Percentiles rank a stretch among this genome's conserved stretches.
These are phyloP conservation scores for Clitopilus hobsonii DNA, from an alignment of 768 basidiomycete species.

Conservation along the genomic window DNA sequence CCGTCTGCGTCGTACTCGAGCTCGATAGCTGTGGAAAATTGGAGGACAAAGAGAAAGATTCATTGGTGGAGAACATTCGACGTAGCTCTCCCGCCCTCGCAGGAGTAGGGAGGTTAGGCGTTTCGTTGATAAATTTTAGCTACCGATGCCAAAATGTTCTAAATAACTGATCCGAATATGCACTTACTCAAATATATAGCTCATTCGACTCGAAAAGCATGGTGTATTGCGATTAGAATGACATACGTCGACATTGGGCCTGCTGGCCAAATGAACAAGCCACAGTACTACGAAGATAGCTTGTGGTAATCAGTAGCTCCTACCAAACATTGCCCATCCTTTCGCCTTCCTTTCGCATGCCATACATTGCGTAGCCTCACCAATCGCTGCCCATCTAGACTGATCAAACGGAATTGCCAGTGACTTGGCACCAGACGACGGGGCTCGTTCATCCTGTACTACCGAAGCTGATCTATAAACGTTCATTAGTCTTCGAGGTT, in stretches of 20 bases:
- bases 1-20: neutral
- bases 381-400: slow-evolving; percentile 71
- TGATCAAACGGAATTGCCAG: slow-evolving; percentile 97
- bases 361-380: slow-evolving; percentile 81
- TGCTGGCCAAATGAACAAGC: too few relatives aligned
- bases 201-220: too few relatives aligned
- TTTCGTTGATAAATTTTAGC: neutral
- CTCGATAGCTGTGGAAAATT: neutral
- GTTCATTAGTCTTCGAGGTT: neutral
- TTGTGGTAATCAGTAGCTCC: too few relatives aligned
- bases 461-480: slow-evolving; percentile 68
- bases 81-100: neutral
- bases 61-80: neutral
- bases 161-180: too few relatives aligned
- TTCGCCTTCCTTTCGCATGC: slow-evolving; percentile 87
- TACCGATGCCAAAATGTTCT: too few relatives aligned
- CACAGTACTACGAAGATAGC: too few relatives aligned
- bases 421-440: slow-evolving; percentile 96
- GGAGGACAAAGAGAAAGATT: neutral
- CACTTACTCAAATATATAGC: too few relatives aligned
- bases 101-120: neutral
- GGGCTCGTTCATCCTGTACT: slow-evolving; percentile 88
- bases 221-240: too few relatives aligned
- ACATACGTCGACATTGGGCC: too few relatives aligned
- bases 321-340: slow-evolving; percentile 94